Percentiles rank a stretch among this genome's conserved stretches.
Evolutionary conservation across 2,329 filamentous ascomycete genomes (phyloP).

Genomic region (Ophiostoma australiae): DNA sequence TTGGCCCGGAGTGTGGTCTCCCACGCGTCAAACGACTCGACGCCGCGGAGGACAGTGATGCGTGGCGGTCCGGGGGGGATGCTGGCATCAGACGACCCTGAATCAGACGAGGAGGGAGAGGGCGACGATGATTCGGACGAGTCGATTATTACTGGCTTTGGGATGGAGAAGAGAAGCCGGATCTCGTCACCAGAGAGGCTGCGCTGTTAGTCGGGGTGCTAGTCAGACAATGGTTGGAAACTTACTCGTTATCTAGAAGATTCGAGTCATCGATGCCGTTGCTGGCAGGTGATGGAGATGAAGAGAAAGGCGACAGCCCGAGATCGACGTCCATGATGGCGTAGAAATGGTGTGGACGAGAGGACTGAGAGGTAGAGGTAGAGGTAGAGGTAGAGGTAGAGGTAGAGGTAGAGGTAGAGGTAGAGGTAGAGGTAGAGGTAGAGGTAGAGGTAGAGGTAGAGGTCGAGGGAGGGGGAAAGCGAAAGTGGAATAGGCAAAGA

Average conservation of each 20-base stretch:
- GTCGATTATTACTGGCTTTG: not conserved
- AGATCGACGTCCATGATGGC: not conserved
- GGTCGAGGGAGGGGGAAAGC: not conserved
- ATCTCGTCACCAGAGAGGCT: not conserved
- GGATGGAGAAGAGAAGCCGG: not conserved
- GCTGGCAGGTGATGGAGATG: not conserved
- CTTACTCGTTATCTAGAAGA: not conserved
- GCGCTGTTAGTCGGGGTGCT: not conserved
- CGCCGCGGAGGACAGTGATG: constrained; percentile 18
- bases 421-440: not conserved
- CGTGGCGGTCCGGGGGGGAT: not conserved
- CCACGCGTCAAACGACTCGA: constrained; percentile 23
- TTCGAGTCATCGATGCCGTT: not conserved
- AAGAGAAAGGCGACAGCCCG: not conserved
- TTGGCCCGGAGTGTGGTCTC: constrained; percentile 18
- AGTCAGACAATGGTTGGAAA: not conserved
- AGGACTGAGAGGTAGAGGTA: no score
- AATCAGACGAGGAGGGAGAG: not conserved
- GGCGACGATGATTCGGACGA: not conserved
- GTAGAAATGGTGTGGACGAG: no score
- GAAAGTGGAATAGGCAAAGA: not conserved
- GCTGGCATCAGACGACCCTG: not conserved
- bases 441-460: not conserved
- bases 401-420: no score
- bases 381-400: not conserved